These are phyloP conservation scores for Plasmodium vinckei DNA, from an alignment of 169 alveolate species.

Conservation along the genomic window DNA sequence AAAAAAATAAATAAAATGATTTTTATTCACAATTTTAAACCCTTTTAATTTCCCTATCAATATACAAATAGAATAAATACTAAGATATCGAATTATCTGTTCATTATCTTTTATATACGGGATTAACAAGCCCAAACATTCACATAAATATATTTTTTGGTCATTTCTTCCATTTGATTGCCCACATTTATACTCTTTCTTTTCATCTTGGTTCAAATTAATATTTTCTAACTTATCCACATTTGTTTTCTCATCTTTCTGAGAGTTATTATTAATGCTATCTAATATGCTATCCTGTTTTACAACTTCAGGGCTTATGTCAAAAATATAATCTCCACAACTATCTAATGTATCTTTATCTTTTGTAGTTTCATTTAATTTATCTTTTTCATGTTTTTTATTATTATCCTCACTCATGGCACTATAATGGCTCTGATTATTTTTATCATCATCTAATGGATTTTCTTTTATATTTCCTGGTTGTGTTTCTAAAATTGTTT, in stretches of 20 bases:
- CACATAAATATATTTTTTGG: conserved; percentile 44
- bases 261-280: no score
- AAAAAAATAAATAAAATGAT: conserved; percentile 67
- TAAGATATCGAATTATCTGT: conserved; percentile 49
- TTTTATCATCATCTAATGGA: neutral
- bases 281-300: no score
- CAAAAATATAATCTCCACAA: neutral
- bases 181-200: neutral
- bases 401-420: neutral
- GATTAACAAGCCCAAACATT: conserved; percentile 57
- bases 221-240: no score
- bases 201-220: no score
- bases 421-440: neutral
- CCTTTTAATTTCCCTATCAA: conserved; percentile 41
- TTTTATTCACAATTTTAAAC: conserved; percentile 5
- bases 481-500: neutral
- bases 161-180: neutral
- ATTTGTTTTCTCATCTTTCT: no score
- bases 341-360: neutral
- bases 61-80: conserved; percentile 48
- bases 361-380: conserved; percentile 4
- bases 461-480: no score
- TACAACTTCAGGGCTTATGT: no score
- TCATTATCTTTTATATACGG: conserved; percentile 71
- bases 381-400: neutral